Evolutionary conservation across 75 land plant species (phyloP).

Genomic region (Selaginella tamariscina): DNA sequence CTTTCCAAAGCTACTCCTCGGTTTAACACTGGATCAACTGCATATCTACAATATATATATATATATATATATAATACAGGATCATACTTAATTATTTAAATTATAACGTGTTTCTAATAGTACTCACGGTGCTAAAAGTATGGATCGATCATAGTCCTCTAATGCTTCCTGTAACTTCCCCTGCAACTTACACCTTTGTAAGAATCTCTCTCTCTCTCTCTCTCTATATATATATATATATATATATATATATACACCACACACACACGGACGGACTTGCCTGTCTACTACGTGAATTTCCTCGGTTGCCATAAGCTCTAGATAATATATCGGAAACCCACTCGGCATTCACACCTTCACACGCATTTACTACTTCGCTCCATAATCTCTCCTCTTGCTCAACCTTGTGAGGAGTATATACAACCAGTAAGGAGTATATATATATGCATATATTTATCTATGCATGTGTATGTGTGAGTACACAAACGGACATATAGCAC

Average conservation of each 20-base stretch:
- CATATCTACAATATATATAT: conserved; percentile 32
- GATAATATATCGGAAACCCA: conserved; percentile 36
- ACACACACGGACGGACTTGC: conserved; percentile 8
- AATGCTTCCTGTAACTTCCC: conserved; percentile 33
- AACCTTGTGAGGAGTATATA: too few relatives aligned
- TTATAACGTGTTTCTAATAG: too few relatives aligned
- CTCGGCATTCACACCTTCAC: conserved; percentile 26
- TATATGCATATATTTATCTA: too few relatives aligned
- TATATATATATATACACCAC: too few relatives aligned
- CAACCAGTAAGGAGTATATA: too few relatives aligned
- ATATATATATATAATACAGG: too few relatives aligned
- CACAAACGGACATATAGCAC: too few relatives aligned
- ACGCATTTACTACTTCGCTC: conserved; percentile 30
- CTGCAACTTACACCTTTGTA: too few relatives aligned
- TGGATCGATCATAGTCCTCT: conserved; percentile 33
- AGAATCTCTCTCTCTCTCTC: too few relatives aligned
- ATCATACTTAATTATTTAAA: not conserved
- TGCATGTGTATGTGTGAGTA: too few relatives aligned
- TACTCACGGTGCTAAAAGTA: conserved; percentile 30
- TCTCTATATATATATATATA: too few relatives aligned
- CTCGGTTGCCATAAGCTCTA: conserved; percentile 32
- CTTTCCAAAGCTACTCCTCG: conserved; percentile 33
- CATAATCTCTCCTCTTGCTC: conserved; percentile 33
- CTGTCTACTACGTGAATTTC: conserved; percentile 36
- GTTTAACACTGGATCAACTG: conserved; percentile 33